phyloP scores from a whole-genome alignment of 805 yeast genomes.

The Spathaspora girioi region DNA sequence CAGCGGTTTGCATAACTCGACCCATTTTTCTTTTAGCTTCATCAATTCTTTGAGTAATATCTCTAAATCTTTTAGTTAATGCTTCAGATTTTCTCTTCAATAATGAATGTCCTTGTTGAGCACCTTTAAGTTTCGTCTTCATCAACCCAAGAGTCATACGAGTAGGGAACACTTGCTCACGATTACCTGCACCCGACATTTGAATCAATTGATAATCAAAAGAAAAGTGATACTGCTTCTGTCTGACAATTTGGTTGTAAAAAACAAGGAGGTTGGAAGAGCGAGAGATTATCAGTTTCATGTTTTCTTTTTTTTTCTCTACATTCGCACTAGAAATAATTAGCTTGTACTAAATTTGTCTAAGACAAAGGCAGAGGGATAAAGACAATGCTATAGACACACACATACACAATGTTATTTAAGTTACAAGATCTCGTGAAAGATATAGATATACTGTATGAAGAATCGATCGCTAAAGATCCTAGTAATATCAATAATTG shows the following conservation, averaged over 20 bases:
- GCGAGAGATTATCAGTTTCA: background rate
- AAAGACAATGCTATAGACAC: background rate
- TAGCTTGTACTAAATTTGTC: background rate
- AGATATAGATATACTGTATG: slow-evolving; percentile 31
- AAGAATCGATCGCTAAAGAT: slow-evolving; percentile 29
- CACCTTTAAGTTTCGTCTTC: slow-evolving; percentile 96
- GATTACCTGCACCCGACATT: slow-evolving; percentile 69
- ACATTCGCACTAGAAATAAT: background rate
- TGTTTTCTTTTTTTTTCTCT: background rate
- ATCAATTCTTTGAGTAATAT: slow-evolving; percentile 89
- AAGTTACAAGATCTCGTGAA: slow-evolving; percentile 12
- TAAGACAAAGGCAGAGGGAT: background rate
- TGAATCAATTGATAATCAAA: background rate
- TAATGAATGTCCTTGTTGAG: slow-evolving; percentile 91
- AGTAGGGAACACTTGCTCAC: slow-evolving; percentile 96
- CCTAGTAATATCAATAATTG: slow-evolving; percentile 37
- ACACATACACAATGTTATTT: background rate
- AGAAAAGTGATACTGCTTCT: background rate
- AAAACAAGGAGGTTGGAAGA: background rate
- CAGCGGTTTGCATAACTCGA: slow-evolving; percentile 96
- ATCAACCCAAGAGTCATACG: slow-evolving; percentile 94
- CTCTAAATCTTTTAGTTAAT: slow-evolving; percentile 91
- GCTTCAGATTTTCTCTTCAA: slow-evolving; percentile 97
- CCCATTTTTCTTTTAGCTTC: slow-evolving; percentile 98
- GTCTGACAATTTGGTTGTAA: background rate